Base-by-base conservation (phyloP, 805 yeast species). In the Sugiyamaella americana region DNA sequence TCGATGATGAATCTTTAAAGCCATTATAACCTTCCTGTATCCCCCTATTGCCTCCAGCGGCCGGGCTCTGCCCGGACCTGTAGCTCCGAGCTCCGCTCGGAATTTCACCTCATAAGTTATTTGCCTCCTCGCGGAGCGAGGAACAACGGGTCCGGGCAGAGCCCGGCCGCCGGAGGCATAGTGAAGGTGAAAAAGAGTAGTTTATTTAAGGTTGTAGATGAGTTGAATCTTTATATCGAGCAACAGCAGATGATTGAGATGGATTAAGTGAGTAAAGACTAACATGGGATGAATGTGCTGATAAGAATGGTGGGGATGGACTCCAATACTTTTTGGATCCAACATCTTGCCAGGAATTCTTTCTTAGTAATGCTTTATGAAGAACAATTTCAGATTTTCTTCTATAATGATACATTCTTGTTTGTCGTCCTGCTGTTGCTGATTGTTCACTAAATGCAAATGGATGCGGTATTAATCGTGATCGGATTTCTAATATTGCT, bases 401-500 rank as follows among this genome's bases (percentile, higher is more conserved):
- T n/a, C 53, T 34, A 38, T 37, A 34, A 35, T 50, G 52, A 32
- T 37, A 42, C 32, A 47, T 30, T 37, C 26, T n/a, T 26, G 48
- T 18, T 35, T 18, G 21, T 13, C 29, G 5, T 5, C 16, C 10
- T 11, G 24, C 10, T 5, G 41, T 19, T 13, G 23, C 17, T 38
- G 5, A 13, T 8, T 21, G 29, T 38, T 23, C 29, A 38, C 21
- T 21, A 19, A 5, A 18, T 8, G n/a, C 26, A 13, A 38, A 17
- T 6, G n/a, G 41, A 10, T 24, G 34, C 5, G 58, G 51, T 16
- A 56, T 47, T 40, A 56, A 40, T 17, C 55, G 44, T n/a, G 60
- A 47, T 24, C 87, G 72, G 46, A 88, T 62, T 5, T 65, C 59
- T n/a, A 81, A 72, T 8, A 93, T 87, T 5, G 93, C 84, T 49